A percentile compares a stretch with the other conserved stretches of the same genome.
phyloP scores from a whole-genome alignment of 2,329 filamentous ascomycete species.

The Colletotrichum tofieldiae region DNA sequence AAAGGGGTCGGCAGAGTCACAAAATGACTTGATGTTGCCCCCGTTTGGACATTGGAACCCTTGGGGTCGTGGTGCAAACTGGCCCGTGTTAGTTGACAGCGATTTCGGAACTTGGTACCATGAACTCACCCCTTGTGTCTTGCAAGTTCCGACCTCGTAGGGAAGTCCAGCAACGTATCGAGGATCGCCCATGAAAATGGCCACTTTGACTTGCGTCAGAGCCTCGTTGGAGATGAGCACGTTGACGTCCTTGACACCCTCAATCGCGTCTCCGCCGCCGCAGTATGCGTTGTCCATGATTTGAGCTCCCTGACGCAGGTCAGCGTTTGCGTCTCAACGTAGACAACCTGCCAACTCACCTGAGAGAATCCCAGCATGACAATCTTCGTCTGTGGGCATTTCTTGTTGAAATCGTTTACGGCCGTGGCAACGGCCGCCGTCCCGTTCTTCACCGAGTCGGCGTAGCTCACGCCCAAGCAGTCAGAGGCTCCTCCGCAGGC shows the following conservation, averaged over 20 bases:
- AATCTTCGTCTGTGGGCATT: conserved; percentile 71
- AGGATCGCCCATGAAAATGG: conserved; percentile 77
- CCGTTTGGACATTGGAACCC: conserved; percentile 70
- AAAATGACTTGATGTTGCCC: conserved; percentile 72
- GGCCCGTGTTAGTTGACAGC: not conserved
- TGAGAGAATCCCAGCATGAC: conserved; percentile 76
- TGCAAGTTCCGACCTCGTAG: conserved; percentile 74
- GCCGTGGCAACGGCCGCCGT: conserved; percentile 71
- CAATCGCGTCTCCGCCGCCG: conserved; percentile 68
- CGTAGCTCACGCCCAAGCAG: conserved; percentile 74
- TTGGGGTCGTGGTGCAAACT: conserved; percentile 70
- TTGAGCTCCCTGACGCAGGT: conserved; percentile 66
- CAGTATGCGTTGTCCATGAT: conserved; percentile 77
- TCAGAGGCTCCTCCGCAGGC: conserved; percentile 74
- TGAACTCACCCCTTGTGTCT: conserved; percentile 67
- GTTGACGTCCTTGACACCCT: conserved; percentile 60
- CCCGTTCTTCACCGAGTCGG: conserved; percentile 70
- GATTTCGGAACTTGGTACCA: too few species aligned
- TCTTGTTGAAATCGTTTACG: conserved; percentile 71
- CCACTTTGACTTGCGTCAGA: conserved; percentile 71
- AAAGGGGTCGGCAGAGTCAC: conserved; percentile 72
- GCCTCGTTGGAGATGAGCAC: conserved; percentile 62
- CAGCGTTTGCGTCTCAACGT: not conserved
- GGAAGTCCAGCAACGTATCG: conserved; percentile 68
- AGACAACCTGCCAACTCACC: conserved; percentile 52